Evolutionary conservation across 1,284 basidiomycete species (phyloP).

Genomic region (Trichosporon ovoides): DNA sequence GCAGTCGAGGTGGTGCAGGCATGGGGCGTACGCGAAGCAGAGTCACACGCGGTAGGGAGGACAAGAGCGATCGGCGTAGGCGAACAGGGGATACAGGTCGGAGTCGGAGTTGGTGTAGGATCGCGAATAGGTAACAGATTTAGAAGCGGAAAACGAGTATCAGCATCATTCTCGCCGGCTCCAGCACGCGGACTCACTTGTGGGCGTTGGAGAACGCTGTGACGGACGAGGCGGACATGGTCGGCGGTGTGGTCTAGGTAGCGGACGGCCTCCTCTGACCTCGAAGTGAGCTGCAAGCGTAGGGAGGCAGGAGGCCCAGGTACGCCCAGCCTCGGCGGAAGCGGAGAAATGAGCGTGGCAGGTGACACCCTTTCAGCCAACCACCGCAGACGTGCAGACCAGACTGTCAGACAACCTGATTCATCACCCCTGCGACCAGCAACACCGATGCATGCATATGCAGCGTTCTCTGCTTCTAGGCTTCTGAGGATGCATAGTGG

Average conservation of each 20-base stretch:
- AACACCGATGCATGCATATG: no score
- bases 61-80: background rate
- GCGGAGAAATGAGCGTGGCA: constrained; percentile 5
- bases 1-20: no score
- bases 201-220: constrained; percentile 4
- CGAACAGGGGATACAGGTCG: background rate
- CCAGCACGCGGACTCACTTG: background rate
- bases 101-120: background rate
- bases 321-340: constrained; percentile 2
- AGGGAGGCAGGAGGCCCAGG: background rate
- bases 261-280: background rate
- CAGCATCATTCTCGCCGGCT: background rate
- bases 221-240: constrained; percentile 1
- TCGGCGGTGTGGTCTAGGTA: background rate
- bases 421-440: no score
- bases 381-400: background rate
- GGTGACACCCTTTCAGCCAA: background rate
- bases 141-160: background rate
- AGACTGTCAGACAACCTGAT: no score
- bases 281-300: background rate
- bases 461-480: no score
- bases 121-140: background rate
- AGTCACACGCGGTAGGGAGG: background rate
- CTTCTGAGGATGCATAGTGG: no score
- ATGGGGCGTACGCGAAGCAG: no score